Evolutionary conservation across 2,329 filamentous ascomycete genomes (phyloP).

Genomic region (Fusarium hostae): DNA sequence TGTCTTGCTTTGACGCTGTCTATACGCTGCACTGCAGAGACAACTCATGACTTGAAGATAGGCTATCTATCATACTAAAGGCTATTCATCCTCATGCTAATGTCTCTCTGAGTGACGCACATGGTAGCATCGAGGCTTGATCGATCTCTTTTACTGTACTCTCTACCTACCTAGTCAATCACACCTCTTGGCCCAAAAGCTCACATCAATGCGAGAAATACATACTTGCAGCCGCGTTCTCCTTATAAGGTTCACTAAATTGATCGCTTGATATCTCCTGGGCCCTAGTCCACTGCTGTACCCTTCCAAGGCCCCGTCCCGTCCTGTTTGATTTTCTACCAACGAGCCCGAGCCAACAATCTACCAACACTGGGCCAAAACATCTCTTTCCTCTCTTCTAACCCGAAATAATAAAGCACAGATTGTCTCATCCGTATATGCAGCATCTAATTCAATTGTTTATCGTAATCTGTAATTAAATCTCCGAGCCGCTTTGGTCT

Average conservation of each 20-base stretch:
- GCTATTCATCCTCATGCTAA: neutral
- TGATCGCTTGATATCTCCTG: neutral
- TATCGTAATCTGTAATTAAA: constrained; percentile 1
- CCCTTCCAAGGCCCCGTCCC: neutral
- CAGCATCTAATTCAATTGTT: neutral
- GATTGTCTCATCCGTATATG: neutral
- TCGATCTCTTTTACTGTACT: constrained; percentile 9
- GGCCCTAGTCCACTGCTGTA: constrained; percentile 4
- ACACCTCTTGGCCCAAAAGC: neutral
- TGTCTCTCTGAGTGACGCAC: constrained; percentile 4
- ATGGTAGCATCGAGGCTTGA: constrained; percentile 14
- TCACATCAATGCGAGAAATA: constrained; percentile 11
- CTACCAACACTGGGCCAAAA: neutral
- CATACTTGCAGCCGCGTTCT: constrained; percentile 1
- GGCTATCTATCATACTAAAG: constrained; percentile 1
- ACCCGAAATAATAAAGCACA: neutral
- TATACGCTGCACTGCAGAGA: neutral
- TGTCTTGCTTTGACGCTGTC: neutral
- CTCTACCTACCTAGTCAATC: neutral
- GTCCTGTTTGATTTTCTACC: constrained; percentile 26
- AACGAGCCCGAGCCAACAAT: neutral
- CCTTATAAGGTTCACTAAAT: neutral
- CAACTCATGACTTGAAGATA: neutral
- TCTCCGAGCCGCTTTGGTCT: constrained; percentile 25
- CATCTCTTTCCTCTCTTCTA: neutral